Evolutionary conservation across 352 stramenopile species (phyloP).

Genomic region (Plasmopara halstedii): DNA sequence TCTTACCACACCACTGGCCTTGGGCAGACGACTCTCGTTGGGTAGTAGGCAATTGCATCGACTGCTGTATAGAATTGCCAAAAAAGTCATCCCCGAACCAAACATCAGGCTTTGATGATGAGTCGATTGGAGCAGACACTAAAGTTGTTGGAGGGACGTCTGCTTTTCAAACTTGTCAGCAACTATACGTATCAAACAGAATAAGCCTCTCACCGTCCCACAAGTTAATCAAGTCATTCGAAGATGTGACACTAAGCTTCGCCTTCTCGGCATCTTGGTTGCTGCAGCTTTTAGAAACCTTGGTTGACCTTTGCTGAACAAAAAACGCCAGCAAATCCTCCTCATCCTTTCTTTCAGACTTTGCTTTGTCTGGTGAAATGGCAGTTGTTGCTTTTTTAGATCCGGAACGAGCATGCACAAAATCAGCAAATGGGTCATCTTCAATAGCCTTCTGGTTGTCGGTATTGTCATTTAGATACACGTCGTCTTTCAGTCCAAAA

Average conservation of each 20-base stretch:
- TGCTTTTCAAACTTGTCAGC: slow-evolving; percentile 5
- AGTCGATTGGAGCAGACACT: no score
- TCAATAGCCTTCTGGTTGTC: slow-evolving; percentile 29
- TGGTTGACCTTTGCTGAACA: slow-evolving; percentile 39
- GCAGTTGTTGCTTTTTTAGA: slow-evolving; percentile 9
- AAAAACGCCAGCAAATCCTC: slow-evolving; percentile 66
- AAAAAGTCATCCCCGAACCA: slow-evolving; percentile 17
- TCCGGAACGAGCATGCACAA: slow-evolving; percentile 35
- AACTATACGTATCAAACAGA: background rate
- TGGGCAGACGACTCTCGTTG: slow-evolving; percentile 1
- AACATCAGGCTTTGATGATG: slow-evolving; percentile 18
- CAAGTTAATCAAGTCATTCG: slow-evolving; percentile 55
- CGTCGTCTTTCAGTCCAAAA: slow-evolving; percentile 14
- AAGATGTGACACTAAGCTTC: slow-evolving; percentile 7
- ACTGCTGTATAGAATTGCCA: slow-evolving; percentile 3
- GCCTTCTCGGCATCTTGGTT: slow-evolving; percentile 13
- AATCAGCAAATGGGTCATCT: slow-evolving; percentile 59
- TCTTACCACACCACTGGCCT: slow-evolving; percentile 14
- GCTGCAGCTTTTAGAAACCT: slow-evolving; percentile 24
- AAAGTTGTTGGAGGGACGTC: no score
- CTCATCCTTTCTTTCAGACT: slow-evolving; percentile 16
- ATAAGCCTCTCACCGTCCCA: slow-evolving; percentile 38
- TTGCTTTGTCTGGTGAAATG: background rate
- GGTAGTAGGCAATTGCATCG: background rate
- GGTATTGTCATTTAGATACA: slow-evolving; percentile 15